phyloP scores from a whole-genome alignment of 495 filamentous ascomycete species.

The Xylaria bambusicola region DNA sequence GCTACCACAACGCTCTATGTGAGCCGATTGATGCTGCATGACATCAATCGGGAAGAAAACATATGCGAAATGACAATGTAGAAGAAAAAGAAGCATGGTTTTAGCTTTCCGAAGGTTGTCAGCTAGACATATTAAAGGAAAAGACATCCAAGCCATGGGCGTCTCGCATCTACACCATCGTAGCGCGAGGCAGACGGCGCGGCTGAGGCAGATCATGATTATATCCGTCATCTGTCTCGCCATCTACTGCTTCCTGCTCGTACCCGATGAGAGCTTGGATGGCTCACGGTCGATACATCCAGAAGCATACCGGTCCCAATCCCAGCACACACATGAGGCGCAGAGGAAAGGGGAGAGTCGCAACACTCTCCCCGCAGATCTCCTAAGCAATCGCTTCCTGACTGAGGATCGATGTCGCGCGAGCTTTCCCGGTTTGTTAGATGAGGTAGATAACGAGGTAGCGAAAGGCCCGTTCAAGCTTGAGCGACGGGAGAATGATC shows the following conservation, averaged over 20 bases:
- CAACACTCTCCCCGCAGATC: slow-evolving; percentile 22
- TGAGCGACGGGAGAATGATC: slow-evolving; percentile 34
- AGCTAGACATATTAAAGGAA: too few species aligned
- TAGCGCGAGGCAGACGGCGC: slow-evolving; percentile 24
- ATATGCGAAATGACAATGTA: background rate
- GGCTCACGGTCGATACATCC: slow-evolving; percentile 25
- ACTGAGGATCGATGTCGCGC: slow-evolving; percentile 42
- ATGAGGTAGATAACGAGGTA: slow-evolving; percentile 47
- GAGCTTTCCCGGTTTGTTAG: slow-evolving; percentile 48
- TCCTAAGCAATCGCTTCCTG: slow-evolving; percentile 44
- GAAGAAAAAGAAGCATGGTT: too few species aligned
- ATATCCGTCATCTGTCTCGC: slow-evolving; percentile 32
- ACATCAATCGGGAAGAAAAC: too few species aligned
- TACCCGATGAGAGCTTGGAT: slow-evolving; percentile 29
- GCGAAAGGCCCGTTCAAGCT: slow-evolving; percentile 48
- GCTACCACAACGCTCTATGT: background rate
- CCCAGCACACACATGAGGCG: background rate
- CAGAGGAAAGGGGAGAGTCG: background rate
- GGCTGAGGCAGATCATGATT: slow-evolving; percentile 35
- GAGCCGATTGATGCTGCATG: too few species aligned
- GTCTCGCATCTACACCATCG: slow-evolving; percentile 8
- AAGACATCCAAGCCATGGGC: slow-evolving; percentile 3
- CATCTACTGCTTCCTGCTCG: slow-evolving; percentile 41
- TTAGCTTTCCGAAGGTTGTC: too few species aligned
- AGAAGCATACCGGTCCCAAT: slow-evolving; percentile 14